Percentiles rank a stretch among this genome's conserved stretches.
Evolutionary conservation across 495 filamentous ascomycete species (phyloP).

Genomic region (Lophiotrema nucula): DNA sequence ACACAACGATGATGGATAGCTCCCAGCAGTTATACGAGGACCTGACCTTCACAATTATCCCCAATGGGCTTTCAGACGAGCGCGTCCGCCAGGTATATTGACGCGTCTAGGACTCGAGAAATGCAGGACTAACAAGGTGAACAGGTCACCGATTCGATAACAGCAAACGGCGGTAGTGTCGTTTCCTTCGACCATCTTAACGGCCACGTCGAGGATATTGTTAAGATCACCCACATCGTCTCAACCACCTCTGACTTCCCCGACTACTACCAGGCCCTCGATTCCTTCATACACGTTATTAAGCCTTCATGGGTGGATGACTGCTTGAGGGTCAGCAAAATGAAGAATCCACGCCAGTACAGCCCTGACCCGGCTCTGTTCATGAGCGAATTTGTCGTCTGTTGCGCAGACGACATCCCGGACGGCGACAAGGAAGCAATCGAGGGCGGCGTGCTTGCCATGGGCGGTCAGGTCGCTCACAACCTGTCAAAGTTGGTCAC

Average conservation of each 20-base stretch:
- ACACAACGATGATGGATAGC: slow-evolving; percentile 28
- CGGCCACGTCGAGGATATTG: slow-evolving; percentile 44
- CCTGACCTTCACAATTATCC: slow-evolving; percentile 24
- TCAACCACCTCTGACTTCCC: slow-evolving; percentile 84
- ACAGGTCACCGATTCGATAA: slow-evolving; percentile 19
- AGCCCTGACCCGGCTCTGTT: slow-evolving; percentile 89
- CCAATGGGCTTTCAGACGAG: slow-evolving; percentile 5
- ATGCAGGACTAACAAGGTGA: slow-evolving; percentile 6
- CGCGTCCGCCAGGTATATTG: slow-evolving; percentile 9
- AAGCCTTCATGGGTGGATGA: slow-evolving; percentile 75
- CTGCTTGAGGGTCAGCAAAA: slow-evolving; percentile 64
- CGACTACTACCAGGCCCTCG: slow-evolving; percentile 67
- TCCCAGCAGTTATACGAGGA: slow-evolving; percentile 15
- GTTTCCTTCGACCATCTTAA: slow-evolving; percentile 27
- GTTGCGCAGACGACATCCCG: slow-evolving; percentile 68
- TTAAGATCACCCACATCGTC: slow-evolving; percentile 78
- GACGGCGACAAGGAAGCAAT: slow-evolving; percentile 90
- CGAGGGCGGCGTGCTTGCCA: slow-evolving; percentile 80
- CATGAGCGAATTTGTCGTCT: slow-evolving; percentile 76
- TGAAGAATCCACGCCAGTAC: slow-evolving; percentile 76
- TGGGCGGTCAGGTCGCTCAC: slow-evolving; percentile 77
- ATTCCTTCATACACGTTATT: slow-evolving; percentile 78
- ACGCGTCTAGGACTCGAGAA: slow-evolving; percentile 5
- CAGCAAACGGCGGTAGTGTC: slow-evolving; percentile 9
- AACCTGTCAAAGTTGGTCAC: slow-evolving; percentile 71